These are phyloP conservation scores for Drechslerella dactyloides DNA, from an alignment of 2,329 filamentous ascomycete species.

Conservation along the genomic window DNA sequence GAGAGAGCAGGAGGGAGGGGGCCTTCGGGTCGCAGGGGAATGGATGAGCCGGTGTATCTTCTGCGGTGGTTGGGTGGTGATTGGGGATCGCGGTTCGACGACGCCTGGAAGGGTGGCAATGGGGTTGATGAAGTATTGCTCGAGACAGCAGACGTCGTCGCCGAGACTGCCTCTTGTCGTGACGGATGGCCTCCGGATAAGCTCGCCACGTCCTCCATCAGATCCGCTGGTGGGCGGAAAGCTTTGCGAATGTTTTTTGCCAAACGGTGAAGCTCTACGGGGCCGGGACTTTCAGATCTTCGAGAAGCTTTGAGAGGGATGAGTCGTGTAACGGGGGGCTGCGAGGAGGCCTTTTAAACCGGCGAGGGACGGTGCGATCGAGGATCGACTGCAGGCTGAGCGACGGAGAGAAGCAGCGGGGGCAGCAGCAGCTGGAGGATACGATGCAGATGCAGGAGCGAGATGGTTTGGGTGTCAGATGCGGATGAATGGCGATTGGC, in stretches of 20 bases:
- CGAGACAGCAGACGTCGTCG: slow-evolving; percentile 19
- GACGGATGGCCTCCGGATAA: slow-evolving; percentile 48
- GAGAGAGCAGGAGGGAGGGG: slow-evolving; percentile 30
- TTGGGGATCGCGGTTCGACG: slow-evolving; percentile 29
- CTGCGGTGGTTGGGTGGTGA: slow-evolving; percentile 45
- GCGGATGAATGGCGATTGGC: slow-evolving; percentile 5
- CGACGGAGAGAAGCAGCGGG: background rate
- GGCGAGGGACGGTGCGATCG: slow-evolving; percentile 16
- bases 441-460: slow-evolving; percentile 17
- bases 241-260: slow-evolving; percentile 27
- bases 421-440: slow-evolving; percentile 23
- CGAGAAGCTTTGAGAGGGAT: slow-evolving; percentile 23
- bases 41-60: slow-evolving; percentile 43
- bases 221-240: slow-evolving; percentile 48
- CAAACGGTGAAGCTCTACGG: slow-evolving; percentile 28
- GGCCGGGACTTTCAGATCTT: slow-evolving; percentile 7
- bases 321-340: slow-evolving; percentile 20
- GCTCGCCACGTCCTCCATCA: slow-evolving; percentile 49
- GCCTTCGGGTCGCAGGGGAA: slow-evolving; percentile 41
- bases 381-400: background rate
- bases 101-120: slow-evolving; percentile 15
- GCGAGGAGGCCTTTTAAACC: slow-evolving; percentile 13
- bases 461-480: slow-evolving; percentile 23
- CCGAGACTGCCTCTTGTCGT: slow-evolving; percentile 18
- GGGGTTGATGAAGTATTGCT: slow-evolving; percentile 21